Percentiles rank a stretch among this genome's conserved stretches.
Conservation (phyloP, 2,329 filamentous ascomycete species). For the Gaeumannomyces sp. region DNA sequence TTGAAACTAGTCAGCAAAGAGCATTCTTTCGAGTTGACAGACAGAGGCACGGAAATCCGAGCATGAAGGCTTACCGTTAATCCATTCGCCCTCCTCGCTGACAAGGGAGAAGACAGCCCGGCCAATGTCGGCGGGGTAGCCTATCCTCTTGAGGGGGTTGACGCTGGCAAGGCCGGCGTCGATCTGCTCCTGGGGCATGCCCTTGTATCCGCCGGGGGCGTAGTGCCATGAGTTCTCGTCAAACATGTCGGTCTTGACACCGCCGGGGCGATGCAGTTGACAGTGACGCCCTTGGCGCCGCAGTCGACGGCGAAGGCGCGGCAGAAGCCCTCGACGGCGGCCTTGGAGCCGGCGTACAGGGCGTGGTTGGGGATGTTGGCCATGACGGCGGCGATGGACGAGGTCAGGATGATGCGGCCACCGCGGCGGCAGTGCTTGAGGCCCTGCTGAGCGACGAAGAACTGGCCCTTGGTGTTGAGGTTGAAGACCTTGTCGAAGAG, state of each 20-base stretch:
- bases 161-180: conserved; percentile 48
- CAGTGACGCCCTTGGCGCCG: conserved; percentile 60
- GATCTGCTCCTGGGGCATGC: conserved; percentile 46
- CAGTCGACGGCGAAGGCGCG: conserved; percentile 68
- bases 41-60: background rate
- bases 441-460: conserved; percentile 71
- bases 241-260: conserved; percentile 75
- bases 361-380: conserved; percentile 64
- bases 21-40: too few relatives aligned
- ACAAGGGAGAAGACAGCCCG: conserved; percentile 50
- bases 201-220: conserved; percentile 48
- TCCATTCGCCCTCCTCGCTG: conserved; percentile 56
- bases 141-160: conserved; percentile 54
- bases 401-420: conserved; percentile 68
- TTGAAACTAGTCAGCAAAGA: conserved; percentile 1
- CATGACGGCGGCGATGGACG: conserved; percentile 60
- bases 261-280: conserved; percentile 67
- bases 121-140: conserved; percentile 52
- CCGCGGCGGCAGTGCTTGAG: conserved; percentile 64
- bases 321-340: conserved; percentile 66
- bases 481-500: conserved; percentile 68
- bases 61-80: conserved; percentile 45
- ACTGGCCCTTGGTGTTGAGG: conserved; percentile 65
- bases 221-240: conserved; percentile 63
- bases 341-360: conserved; percentile 66